These are phyloP conservation scores for Solanum etuberosum DNA, from an alignment of 257 asterid species.

Conservation along the genomic window DNA sequence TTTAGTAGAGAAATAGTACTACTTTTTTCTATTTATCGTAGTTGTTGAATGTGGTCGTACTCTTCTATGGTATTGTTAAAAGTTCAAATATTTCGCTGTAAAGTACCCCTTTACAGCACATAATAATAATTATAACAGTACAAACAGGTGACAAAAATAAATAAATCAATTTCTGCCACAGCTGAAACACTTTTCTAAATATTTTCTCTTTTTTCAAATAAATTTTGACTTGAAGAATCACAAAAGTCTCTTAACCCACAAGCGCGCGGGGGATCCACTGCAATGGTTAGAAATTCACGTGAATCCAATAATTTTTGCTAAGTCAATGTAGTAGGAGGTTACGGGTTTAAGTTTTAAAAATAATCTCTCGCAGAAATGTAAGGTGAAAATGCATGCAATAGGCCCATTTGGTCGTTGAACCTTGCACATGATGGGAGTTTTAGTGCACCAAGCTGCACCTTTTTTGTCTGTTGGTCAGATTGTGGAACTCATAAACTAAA, in stretches of 20 bases:
- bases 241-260: background rate
- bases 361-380: too few species aligned
- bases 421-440: background rate
- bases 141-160: background rate
- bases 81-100: background rate
- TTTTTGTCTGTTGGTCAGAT: background rate
- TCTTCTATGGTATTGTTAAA: background rate
- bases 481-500: background rate
- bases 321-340: background rate
- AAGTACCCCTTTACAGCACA: background rate
- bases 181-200: background rate
- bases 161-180: background rate
- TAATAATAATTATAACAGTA: background rate
- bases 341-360: background rate
- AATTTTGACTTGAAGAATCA: background rate
- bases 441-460: fast-evolving
- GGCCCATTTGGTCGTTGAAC: background rate
- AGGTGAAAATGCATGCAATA: too few species aligned
- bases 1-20: background rate
- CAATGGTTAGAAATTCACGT: background rate
- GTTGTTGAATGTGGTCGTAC: background rate
- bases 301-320: background rate
- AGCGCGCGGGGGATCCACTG: background rate
- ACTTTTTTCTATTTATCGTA: background rate
- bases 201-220: too few species aligned